Base-by-base conservation (phyloP, 164 flowering plant species). In the Hamamelis virginiana region DNA sequence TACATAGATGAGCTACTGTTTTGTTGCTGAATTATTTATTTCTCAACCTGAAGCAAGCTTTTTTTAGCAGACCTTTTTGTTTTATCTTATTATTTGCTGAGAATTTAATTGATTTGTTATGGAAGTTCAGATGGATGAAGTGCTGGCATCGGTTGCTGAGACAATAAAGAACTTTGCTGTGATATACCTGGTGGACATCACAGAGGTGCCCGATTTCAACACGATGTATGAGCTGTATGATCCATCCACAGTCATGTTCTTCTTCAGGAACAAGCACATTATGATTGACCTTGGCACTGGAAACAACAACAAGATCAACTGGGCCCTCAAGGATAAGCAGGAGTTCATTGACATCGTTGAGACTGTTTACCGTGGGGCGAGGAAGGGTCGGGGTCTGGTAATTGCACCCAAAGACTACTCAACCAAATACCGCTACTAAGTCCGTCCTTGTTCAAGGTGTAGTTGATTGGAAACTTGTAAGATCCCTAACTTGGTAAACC, bases 351-450 rank as follows among this genome's bases (percentile, higher is more conserved):
- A 94, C 82, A 94, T 94, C 59, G 80, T 94, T 18, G 98, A 94
- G 79, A 91, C 98, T 0, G 97, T 91, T 18, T 94, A 90, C 55
- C 87, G 97, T 65, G 98, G 98, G 41, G 96, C 98, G 4, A 78
- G 98, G 76, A 94, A 94, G 76, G 98, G 97, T 3, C 89, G 98
- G 1, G 98, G 98, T 80, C 83, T 90, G 13, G 98, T 94, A 26
- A 94, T 91, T 78, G 94, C 98, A 2, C 98, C 98, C 13, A 94
- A 94, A 71, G 98, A 94, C 70, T 94, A 91, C 82, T 94, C 97
- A 62, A 91, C 97, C 78, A 94, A 94, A 85, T 91, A 94, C 72
- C 97, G 96, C 48, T 91, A 91, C 81, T 94, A 64, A 81, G 60
- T 59, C 12, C 21, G 60, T 59, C 12, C 21, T 26, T 43, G 19